Percentiles rank a stretch among this genome's conserved stretches.
Evolutionary conservation across 176 grass and related monocot species (phyloP).

Genomic region (Olyra latifolia): DNA sequence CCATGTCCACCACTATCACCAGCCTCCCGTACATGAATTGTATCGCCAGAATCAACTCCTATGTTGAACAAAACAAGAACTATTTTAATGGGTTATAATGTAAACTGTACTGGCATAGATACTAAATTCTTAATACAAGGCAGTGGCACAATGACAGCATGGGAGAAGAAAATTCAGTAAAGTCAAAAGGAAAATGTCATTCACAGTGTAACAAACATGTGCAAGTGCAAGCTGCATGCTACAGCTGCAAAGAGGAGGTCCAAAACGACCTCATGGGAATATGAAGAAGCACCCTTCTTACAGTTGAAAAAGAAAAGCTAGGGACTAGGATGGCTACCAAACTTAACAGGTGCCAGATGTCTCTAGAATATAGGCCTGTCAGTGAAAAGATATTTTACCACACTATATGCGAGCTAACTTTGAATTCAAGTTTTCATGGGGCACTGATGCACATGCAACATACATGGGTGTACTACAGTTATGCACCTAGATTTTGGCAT

Average conservation of each 20-base stretch:
- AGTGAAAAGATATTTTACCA: not conserved
- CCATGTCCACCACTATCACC: conserved; percentile 80
- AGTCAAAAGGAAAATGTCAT: conserved; percentile 8
- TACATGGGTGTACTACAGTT: not conserved
- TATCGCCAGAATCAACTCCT: conserved; percentile 89
- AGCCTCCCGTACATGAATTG: conserved; percentile 70
- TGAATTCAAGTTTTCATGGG: not conserved
- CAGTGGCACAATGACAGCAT: not conserved
- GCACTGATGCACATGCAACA: not conserved
- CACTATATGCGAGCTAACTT: not conserved
- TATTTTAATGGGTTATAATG: not conserved
- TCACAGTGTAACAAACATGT: not conserved
- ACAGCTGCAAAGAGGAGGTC: not conserved
- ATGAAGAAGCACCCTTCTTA: conserved; percentile 17
- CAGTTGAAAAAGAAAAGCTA: conserved; percentile 12
- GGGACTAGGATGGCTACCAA: not conserved
- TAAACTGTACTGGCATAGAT: not conserved
- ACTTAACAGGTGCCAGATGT: not conserved
- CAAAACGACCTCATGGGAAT: not conserved
- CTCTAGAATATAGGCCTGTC: conserved; percentile 8
- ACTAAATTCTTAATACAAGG: not conserved
- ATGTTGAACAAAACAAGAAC: conserved; percentile 39
- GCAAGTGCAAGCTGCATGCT: conserved; percentile 7
- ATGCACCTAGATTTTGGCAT: conserved; percentile 9
- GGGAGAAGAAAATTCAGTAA: not conserved